Conservation (phyloP, 306 rosid species). For the Lathyrus aphaca region DNA sequence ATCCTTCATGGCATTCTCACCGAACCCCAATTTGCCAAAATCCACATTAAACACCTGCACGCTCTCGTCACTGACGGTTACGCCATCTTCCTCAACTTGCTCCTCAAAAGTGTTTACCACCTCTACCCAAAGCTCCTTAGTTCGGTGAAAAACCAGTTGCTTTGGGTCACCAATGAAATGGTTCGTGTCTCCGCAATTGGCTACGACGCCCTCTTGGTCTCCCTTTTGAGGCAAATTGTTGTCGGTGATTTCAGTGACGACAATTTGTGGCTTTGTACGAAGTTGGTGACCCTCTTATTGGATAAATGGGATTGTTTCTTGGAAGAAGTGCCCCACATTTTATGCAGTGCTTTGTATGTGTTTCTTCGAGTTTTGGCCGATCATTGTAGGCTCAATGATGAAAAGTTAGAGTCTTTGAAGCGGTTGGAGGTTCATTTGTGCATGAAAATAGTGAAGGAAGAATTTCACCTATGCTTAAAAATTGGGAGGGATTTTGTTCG, state of each 20-base stretch:
- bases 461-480: conserved; percentile 66
- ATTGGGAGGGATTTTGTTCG: conserved; percentile 85
- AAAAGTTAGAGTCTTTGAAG: conserved; percentile 56
- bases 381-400: conserved; percentile 48
- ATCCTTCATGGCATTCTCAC: conserved; percentile 63
- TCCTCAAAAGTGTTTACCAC: conserved; percentile 49
- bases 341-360: conserved; percentile 61
- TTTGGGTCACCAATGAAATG: conserved; percentile 61
- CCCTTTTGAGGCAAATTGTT: conserved; percentile 69
- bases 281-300: conserved; percentile 53
- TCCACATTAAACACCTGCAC: conserved; percentile 80
- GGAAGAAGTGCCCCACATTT: conserved; percentile 59
- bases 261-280: conserved; percentile 69
- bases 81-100: conserved; percentile 46
- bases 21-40: conserved; percentile 61
- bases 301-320: conserved; percentile 53
- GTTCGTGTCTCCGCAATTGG: conserved; percentile 59
- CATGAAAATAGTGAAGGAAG: conserved; percentile 61
- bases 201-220: conserved; percentile 53
- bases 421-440: conserved; percentile 69
- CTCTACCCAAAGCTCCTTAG: conserved; percentile 63
- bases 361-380: conserved; percentile 75
- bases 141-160: conserved; percentile 52
- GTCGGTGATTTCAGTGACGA: conserved; percentile 65
- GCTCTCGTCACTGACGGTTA: conserved; percentile 76